A percentile compares a stretch with the other conserved stretches of the same genome.
These are phyloP conservation scores for Periglandula ipomoeae DNA, from an alignment of 2,329 filamentous ascomycete species.

Conservation along the genomic window DNA sequence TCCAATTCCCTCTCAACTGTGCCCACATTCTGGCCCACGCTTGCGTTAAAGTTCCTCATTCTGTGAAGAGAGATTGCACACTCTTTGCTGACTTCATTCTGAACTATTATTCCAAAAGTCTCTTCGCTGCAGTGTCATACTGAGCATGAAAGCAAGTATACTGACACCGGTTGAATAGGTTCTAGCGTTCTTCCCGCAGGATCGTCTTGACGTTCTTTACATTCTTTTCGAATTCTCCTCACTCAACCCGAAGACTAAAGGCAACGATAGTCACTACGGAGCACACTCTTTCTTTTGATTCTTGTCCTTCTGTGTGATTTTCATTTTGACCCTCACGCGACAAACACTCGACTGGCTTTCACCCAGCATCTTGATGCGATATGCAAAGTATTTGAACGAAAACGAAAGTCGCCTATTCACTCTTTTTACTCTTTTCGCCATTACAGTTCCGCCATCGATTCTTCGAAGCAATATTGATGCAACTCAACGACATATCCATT, in stretches of 20 bases:
- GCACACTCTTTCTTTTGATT: neutral
- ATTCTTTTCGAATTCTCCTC: neutral
- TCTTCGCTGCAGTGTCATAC: neutral
- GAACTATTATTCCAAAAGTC: neutral
- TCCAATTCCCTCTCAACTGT: neutral
- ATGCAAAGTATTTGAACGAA: conserved; percentile 3
- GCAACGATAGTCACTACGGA: neutral
- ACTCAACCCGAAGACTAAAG: neutral
- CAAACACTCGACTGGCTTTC: neutral
- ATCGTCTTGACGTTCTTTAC: neutral
- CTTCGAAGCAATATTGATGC: conserved; percentile 9
- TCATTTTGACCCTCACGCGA: neutral
- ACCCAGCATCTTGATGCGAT: conserved; percentile 1
- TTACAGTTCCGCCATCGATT: neutral
- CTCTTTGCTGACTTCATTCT: neutral
- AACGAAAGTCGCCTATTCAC: neutral
- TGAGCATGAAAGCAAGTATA: neutral
- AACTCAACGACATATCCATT: neutral
- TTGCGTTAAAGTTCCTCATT: neutral
- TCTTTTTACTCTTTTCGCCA: neutral
- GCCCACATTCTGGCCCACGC: neutral
- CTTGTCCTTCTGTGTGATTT: neutral
- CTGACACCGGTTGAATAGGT: conserved; percentile 2
- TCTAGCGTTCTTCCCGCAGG: neutral
- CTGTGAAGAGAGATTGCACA: neutral